Percentiles rank a stretch among this genome's conserved stretches.
These are phyloP conservation scores for Trypanosoma vivax DNA, from an alignment of 208 protist species.

Conservation along the genomic window DNA sequence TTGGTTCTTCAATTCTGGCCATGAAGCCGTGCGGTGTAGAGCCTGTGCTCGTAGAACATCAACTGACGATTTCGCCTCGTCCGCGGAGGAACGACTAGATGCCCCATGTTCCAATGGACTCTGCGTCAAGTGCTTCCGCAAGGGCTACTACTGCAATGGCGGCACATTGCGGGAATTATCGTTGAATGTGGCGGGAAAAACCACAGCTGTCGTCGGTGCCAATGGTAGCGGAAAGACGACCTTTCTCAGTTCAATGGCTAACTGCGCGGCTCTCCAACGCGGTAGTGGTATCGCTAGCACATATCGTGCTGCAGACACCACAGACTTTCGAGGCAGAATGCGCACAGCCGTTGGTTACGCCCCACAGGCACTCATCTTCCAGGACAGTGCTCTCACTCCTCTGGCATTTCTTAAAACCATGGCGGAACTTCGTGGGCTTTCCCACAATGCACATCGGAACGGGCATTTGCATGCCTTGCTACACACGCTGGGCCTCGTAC, in stretches of 20 bases:
- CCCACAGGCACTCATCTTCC: slow-evolving; percentile 3
- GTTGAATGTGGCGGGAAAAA: slow-evolving; percentile 18
- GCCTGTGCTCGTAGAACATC: no score
- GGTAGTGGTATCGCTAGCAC: slow-evolving; percentile 11
- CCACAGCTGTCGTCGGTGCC: slow-evolving; percentile 9
- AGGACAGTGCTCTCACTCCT: slow-evolving; percentile 11
- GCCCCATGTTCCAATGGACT: no score
- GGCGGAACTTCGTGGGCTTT: slow-evolving; percentile 3
- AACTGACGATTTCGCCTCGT: no score
- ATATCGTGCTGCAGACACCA: neutral
- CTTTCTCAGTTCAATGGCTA: slow-evolving; percentile 9
- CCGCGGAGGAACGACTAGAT: no score
- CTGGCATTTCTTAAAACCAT: slow-evolving; percentile 18
- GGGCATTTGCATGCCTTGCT: slow-evolving; percentile 11
- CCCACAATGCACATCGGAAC: neutral
- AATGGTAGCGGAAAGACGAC: slow-evolving; percentile 24
- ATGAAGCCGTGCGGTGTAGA: no score
- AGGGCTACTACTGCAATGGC: slow-evolving; percentile 5
- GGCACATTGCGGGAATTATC: slow-evolving; percentile 19
- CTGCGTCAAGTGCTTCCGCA: slow-evolving; percentile 5
- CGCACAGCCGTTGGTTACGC: slow-evolving; percentile 1
- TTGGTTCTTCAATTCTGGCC: no score
- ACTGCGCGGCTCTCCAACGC: slow-evolving; percentile 4
- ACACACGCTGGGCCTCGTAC: slow-evolving; percentile 11
- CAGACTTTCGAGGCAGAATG: neutral